Conservation (phyloP, 768 basidiomycete genomes). For the Trametes maxima region DNA sequence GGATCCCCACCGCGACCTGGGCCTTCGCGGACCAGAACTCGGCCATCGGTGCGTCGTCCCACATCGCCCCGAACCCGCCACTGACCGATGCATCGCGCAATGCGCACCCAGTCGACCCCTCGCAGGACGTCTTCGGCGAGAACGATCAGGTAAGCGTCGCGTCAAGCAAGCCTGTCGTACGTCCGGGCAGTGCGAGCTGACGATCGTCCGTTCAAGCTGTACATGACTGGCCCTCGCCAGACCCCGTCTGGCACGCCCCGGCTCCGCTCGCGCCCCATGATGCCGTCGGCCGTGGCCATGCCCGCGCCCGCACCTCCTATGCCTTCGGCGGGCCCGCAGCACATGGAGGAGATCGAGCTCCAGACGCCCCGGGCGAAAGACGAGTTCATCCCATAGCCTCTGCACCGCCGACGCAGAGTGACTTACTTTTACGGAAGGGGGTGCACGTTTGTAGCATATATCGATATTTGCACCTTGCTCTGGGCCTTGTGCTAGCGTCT, state of each 20-base stretch:
- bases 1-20: conserved; percentile 26
- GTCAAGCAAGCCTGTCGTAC: background rate
- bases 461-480: conserved; percentile 4
- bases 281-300: conserved; percentile 11
- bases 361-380: conserved; percentile 18
- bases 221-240: conserved; percentile 22
- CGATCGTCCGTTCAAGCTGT: conserved; percentile 9
- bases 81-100: background rate
- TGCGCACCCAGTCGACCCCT: conserved; percentile 25
- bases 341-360: conserved; percentile 35
- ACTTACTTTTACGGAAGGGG: no score
- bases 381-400: background rate
- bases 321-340: conserved; percentile 1
- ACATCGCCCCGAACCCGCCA: background rate
- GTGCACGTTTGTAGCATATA: conserved; percentile 6
- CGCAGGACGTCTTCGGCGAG: conserved; percentile 26
- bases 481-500: background rate
- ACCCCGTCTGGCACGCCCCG: conserved; percentile 10
- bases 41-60: conserved; percentile 25
- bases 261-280: conserved; percentile 3
- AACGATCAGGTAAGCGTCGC: conserved; percentile 24
- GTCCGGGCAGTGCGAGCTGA: background rate
- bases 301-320: conserved; percentile 1
- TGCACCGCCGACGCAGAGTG: background rate
- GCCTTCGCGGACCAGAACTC: conserved; percentile 30